Evolutionary conservation across 352 stramenopile species (phyloP), one percentile per base, ranked within the genome.

Genomic region (Achlya hypogyna): DNA sequence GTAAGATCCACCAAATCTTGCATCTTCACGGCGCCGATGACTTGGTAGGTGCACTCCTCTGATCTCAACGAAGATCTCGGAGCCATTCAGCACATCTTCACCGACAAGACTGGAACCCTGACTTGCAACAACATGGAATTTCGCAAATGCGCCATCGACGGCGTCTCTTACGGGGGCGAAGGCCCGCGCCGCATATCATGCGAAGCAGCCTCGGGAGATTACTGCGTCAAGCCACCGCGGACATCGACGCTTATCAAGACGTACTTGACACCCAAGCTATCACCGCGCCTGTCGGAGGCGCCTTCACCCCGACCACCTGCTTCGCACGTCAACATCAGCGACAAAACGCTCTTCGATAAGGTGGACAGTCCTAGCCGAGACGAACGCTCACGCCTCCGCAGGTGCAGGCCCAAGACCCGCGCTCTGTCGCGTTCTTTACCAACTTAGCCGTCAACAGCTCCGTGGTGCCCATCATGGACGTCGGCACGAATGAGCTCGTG

Each of bases 61-160:
- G 87, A 96, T 62, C 72, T 98, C 31, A 96, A 94, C 49, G 91
- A 95, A 62, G 88, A 98, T 53, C 74, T 98, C 23, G 96, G 95
- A 5, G 78, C 97, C 70, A 88, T 99, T 18, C 80, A 98, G 59
- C 96, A 99, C 69, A 89, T 99, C 29, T 99, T 99, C 75, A 97
- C 74, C 0, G 91, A 98, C 69, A 98, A 97, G 67, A 98, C 91
- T 1, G 91, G 91, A 18, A 98, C 91, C 16, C 72, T 98, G 16
- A 98, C 92, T 10, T 87, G 87, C 60, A 98, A 98, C 69, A 80
- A 85, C 5, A 98, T 98, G 92, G 75, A 91, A 27, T 98, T 98
- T 69, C 93, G 94, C 27, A 84, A 84, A 16, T 98, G 89, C 62
- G 93, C 91, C 59, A 80, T 98, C 0, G 87, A 95, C 54, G 90